Base-by-base conservation (phyloP, 139 green algal species). In the Pleodorina starrii region DNA sequence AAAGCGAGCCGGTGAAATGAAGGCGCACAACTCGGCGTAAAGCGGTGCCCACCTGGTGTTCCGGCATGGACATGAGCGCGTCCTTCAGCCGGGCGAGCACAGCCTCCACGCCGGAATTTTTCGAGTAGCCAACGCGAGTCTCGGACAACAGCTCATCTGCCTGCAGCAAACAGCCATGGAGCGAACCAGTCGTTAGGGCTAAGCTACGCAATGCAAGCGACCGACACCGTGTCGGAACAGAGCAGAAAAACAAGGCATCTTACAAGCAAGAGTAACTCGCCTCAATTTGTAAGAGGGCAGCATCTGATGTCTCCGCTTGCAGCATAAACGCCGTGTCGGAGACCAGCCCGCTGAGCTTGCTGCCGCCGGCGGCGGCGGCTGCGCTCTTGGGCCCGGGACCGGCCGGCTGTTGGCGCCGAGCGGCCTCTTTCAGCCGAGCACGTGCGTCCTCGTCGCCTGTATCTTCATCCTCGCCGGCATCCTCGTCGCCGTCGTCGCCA, bases 121-220 rank as follows among this genome's bases (percentile, higher is more conserved):
- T 46, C 2, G 29, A n/a, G 25, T 89, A 84, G 42, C 83, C 44
- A 0, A 84, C 74, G 1, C 89, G 82, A 0, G 87, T 90, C 51
- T 94, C 88, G 1, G 17, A 16, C 32, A 95, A 74, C 78, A 95
- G 79, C 48, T 92, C 93, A 27, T 88, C 63, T 25, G 93, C 68
- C 89, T 95, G 77, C 73, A 77, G 29, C 32, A 35, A 77, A 63
- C 16, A 50, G 81, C 50, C 3, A 54, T 16, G n/a, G n/a, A n/a
- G n/a, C n/a, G n/a, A n/a, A n/a, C n/a, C n/a, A n/a, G n/a, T n/a
- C n/a, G n/a, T n/a, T n/a, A n/a, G n/a, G n/a, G n/a, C n/a, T n/a
- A n/a, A n/a, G n/a, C n/a, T n/a, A n/a, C n/a, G n/a, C n/a, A n/a
- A n/a, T n/a, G n/a, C n/a, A n/a, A n/a, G n/a, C n/a, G n/a, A n/a